phyloP scores from a whole-genome alignment of 495 filamentous ascomycete genomes.

The Thermochaetoides thermophila region DNA sequence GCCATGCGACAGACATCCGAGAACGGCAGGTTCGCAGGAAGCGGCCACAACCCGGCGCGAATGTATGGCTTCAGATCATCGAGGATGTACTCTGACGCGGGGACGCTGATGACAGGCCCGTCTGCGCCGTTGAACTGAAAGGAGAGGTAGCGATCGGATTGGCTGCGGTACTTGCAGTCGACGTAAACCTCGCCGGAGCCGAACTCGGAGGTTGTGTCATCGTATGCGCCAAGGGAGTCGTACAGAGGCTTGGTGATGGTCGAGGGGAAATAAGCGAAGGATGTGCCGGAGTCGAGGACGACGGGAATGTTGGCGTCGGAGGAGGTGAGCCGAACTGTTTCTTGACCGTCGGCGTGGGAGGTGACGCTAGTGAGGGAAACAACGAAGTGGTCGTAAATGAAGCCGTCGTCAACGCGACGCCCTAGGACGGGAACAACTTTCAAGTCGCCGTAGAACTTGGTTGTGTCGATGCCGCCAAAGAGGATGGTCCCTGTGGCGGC shows the following conservation, averaged over 20 bases:
- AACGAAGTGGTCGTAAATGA: conserved; percentile 41
- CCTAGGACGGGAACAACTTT: conserved; percentile 53
- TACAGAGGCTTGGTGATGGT: conserved; percentile 46
- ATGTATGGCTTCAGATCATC: conserved; percentile 26
- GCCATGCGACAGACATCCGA: conserved; percentile 49
- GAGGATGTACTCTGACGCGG: conserved; percentile 60
- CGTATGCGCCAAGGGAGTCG: conserved; percentile 40
- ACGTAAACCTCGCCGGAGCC: conserved; percentile 35
- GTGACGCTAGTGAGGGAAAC: conserved; percentile 48
- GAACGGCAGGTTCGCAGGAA: conserved; percentile 25
- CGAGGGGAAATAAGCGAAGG: conserved; percentile 66
- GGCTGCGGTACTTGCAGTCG: conserved; percentile 47
- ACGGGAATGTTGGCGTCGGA: conserved; percentile 44
- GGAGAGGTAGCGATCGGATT: conserved; percentile 39
- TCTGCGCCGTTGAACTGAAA: conserved; percentile 50
- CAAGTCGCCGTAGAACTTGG: conserved; percentile 56
- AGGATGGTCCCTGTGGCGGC: conserved; percentile 62
- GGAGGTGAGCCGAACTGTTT: conserved; percentile 26
- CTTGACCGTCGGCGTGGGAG: conserved; percentile 20
- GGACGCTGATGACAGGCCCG: conserved; percentile 49
- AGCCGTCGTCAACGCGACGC: conserved; percentile 26
- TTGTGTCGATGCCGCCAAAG: conserved; percentile 79
- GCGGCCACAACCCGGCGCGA: conserved; percentile 1
- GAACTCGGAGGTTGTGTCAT: conserved; percentile 32
- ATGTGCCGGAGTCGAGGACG: conserved; percentile 73